A percentile compares a stretch with the other conserved stretches of the same genome.
These are phyloP conservation scores for Puccinia novopanici DNA, from an alignment of 1,284 basidiomycete species.

Conservation along the genomic window DNA sequence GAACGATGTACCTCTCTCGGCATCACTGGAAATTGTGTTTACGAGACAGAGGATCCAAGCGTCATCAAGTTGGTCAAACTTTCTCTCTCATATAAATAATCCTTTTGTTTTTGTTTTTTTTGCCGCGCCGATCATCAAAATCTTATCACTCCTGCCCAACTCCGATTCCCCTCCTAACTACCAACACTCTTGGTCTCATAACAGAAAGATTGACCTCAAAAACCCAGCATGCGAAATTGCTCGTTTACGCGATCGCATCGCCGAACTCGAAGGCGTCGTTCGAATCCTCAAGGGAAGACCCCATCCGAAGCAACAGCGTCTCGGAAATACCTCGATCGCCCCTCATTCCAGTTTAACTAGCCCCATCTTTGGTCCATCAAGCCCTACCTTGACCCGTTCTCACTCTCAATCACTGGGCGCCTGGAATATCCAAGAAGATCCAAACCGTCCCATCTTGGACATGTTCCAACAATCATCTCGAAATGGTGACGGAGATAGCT, in stretches of 20 bases:
- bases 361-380: conserved; percentile 22
- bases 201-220: conserved; percentile 37
- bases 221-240: conserved; percentile 66
- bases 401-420: conserved; percentile 38
- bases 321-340: not conserved
- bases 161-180: conserved; percentile 62
- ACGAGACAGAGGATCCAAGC: conserved; percentile 81
- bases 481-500: conserved; percentile 1
- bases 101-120: conserved; percentile 17
- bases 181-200: not conserved
- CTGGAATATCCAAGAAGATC: conserved; percentile 20
- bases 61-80: conserved; percentile 28
- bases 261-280: conserved; percentile 83
- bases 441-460: conserved; percentile 29
- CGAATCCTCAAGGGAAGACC: conserved; percentile 58
- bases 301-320: conserved; percentile 40
- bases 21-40: conserved; percentile 85
- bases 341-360: not conserved
- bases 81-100: conserved; percentile 60
- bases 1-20: conserved; percentile 79
- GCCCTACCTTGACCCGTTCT: conserved; percentile 16
- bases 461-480: conserved; percentile 5
- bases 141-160: conserved; percentile 72
- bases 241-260: conserved; percentile 76
- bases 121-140: conserved; percentile 51